Evolutionary conservation across 192 early-diverging fungal genomes (phyloP), one percentile per base, ranked within the genome.

Genomic region (Rhizoclosmatium globosum): DNA sequence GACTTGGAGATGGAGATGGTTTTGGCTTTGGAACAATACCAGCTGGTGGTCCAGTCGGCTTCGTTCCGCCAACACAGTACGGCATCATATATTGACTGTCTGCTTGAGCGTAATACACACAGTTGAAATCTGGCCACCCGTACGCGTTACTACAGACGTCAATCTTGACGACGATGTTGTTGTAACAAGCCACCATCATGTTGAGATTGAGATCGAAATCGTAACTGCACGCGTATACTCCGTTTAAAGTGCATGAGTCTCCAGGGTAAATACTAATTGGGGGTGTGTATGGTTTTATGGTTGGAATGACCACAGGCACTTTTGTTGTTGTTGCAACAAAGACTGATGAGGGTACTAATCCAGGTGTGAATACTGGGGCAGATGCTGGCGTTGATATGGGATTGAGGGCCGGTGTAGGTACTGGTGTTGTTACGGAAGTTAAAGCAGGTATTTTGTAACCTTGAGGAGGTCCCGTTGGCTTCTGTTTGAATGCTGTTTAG

Each of bases 41-140:
- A 53, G 50, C 31, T 0, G 31, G 50, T 13, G 50, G 50, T 7
- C 50, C 50, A 13, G 50, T 53, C 17, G 50, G 50, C 17, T 53
- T 53, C 38, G 67, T 15, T 38, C 67, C 67, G 21, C 4, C 45
- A 31, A 56, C 69, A 41, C 69, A 71, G 39, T 31, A 53, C 1
- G 69, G 69, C 69, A 71, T 71, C 53, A 71, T 46, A 56, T 71
- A 71, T 11, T 11, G 11, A 56, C 53, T 71, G 50, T 41, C 38
- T 4, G 13, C 6, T 31, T 46, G 6, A 3, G 4, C 4, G 19
- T 21, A 48, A 71, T 71, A 71, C 13, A 4, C 11, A 41, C 69
- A 71, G 4, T 15, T 4, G 31, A 53, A 53, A 21, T 71, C 69
- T 6, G 39, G 39, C 6, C 17, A 13, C 7, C 67, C 43, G 45